phyloP scores from a whole-genome alignment of 2,329 filamentous ascomycete genomes.

The Dactylonectria macrodidyma region DNA sequence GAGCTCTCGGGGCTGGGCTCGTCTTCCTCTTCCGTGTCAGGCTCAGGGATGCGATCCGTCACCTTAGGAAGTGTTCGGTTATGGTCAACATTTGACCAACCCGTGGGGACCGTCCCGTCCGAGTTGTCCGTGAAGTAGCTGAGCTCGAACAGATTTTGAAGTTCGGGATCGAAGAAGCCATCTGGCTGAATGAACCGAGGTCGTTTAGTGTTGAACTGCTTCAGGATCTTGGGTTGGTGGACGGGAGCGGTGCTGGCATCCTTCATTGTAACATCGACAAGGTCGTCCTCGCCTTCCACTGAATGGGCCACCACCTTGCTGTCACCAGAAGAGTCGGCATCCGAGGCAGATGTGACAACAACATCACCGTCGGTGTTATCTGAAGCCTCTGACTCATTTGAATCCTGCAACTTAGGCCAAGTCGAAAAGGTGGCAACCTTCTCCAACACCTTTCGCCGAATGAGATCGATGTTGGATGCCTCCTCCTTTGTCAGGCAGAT shows the following conservation, averaged over 20 bases:
- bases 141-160: slow-evolving; percentile 84
- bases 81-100: slow-evolving; percentile 76
- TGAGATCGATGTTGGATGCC: slow-evolving; percentile 74
- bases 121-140: slow-evolving; percentile 71
- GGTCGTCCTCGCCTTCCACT: slow-evolving; percentile 88
- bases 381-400: slow-evolving; percentile 60
- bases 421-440: slow-evolving; percentile 85
- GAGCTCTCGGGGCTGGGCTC: slow-evolving; percentile 64
- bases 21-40: slow-evolving; percentile 60
- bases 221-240: slow-evolving; percentile 53
- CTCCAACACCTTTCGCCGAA: slow-evolving; percentile 84
- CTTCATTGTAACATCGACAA: slow-evolving; percentile 91
- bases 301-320: slow-evolving; percentile 83
- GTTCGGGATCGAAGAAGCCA: slow-evolving; percentile 72
- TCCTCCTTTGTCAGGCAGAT: slow-evolving; percentile 84
- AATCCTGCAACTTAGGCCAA: slow-evolving; percentile 72
- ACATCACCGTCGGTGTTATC: slow-evolving; percentile 77
- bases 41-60: slow-evolving; percentile 61
- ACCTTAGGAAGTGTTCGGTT: slow-evolving; percentile 70
- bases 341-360: slow-evolving; percentile 74
- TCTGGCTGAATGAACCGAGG: slow-evolving; percentile 68
- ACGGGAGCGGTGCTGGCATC: slow-evolving; percentile 59
- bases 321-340: slow-evolving; percentile 77
- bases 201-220: slow-evolving; percentile 64
- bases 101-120: slow-evolving; percentile 76